phyloP scores from a whole-genome alignment of 164 flowering plant species.

The Berberis thunbergii region DNA sequence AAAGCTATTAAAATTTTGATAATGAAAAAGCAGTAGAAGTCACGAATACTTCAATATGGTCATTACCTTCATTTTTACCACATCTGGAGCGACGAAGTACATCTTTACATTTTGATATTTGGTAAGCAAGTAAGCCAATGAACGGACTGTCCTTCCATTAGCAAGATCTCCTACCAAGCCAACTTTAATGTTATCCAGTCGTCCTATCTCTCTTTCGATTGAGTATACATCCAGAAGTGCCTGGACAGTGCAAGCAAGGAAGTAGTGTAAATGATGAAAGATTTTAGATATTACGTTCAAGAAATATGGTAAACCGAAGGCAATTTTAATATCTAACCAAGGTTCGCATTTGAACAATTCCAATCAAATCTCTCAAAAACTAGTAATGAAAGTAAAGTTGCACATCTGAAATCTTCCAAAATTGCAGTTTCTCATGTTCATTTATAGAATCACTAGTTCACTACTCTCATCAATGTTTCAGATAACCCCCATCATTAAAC shows the following conservation, averaged over 20 bases:
- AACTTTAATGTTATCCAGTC: slow-evolving; percentile 81
- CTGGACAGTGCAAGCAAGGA: slow-evolving; percentile 23
- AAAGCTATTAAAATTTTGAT: no score
- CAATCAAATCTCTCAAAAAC: no score
- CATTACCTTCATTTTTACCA: slow-evolving; percentile 95
- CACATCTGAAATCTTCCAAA: no score
- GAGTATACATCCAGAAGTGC: slow-evolving; percentile 96
- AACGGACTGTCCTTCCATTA: slow-evolving; percentile 94
- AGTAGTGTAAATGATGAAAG: background rate
- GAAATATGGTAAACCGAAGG: no score
- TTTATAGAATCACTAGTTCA: no score
- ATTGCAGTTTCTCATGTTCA: no score
- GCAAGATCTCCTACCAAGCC: slow-evolving; percentile 99
- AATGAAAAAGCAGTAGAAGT: background rate
- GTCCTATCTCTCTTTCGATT: slow-evolving; percentile 85
- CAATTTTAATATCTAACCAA: no score
- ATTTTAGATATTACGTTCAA: background rate
- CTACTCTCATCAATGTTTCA: no score
- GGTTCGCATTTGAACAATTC: no score
- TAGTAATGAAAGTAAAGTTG: no score
- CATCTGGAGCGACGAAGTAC: slow-evolving; percentile 87
- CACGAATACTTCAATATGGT: background rate
- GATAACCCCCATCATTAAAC: no score
- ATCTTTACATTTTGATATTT: slow-evolving; percentile 78
- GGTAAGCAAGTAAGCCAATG: slow-evolving; percentile 84